These are phyloP conservation scores for Viridothelium virens DNA, from an alignment of 495 filamentous ascomycete species.

Conservation along the genomic window DNA sequence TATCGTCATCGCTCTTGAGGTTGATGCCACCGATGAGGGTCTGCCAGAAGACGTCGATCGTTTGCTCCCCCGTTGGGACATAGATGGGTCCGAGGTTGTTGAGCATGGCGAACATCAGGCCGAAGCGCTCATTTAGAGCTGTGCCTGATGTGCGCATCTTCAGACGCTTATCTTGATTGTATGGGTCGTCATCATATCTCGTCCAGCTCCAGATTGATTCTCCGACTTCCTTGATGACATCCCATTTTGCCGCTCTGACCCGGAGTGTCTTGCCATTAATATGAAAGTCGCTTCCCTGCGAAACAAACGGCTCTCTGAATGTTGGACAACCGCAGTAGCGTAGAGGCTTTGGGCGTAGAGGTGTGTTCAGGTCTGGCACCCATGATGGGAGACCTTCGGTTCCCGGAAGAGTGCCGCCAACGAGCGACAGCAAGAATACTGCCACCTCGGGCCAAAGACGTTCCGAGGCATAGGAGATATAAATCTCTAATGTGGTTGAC, in stretches of 20 bases:
- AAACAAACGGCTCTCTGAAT: not conserved
- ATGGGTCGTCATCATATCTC: not conserved
- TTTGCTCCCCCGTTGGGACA: not conserved
- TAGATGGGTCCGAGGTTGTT: not conserved
- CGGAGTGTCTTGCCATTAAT: not conserved
- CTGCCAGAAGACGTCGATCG: constrained; percentile 2
- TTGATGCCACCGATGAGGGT: constrained; percentile 1
- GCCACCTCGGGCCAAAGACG: not conserved
- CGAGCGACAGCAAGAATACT: not conserved
- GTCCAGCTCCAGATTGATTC: constrained; percentile 6
- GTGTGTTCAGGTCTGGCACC: constrained; percentile 1
- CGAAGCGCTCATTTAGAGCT: not conserved
- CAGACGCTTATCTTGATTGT: constrained; percentile 3
- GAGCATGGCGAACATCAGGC: constrained; percentile 1
- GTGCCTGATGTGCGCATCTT: constrained; percentile 3
- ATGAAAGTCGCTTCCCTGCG: not conserved
- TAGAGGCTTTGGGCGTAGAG: not conserved
- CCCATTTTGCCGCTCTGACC: constrained; percentile 6
- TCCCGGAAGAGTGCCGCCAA: not conserved
- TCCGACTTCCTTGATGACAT: constrained; percentile 3
- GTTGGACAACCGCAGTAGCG: not conserved
- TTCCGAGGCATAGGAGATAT: not conserved
- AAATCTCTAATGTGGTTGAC: not conserved
- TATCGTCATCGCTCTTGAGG: not conserved
- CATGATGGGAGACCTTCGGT: constrained; percentile 5